Conservation (phyloP, 192 early-diverging fungal genomes). For the Podila epigama region DNA sequence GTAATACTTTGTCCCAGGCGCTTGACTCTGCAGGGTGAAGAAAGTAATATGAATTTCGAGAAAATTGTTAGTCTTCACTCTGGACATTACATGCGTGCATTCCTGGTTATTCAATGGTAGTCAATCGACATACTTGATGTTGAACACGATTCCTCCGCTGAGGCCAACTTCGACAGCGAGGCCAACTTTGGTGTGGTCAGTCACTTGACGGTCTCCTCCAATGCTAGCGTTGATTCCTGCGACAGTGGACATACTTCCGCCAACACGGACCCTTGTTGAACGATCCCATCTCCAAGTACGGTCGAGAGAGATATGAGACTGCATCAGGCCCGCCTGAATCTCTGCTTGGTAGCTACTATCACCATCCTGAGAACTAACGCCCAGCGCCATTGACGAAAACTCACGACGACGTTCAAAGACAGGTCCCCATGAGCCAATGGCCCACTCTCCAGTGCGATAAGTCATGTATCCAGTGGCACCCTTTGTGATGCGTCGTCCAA, state of each 20-base stretch:
- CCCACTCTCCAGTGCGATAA: constrained; percentile 79
- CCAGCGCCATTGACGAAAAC: constrained; percentile 60
- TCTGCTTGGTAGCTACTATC: constrained; percentile 56
- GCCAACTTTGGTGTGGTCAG: constrained; percentile 60
- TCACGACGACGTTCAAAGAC: constrained; percentile 39
- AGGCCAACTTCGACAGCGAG: constrained; percentile 69
- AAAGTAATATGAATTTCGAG: not conserved
- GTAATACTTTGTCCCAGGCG: constrained; percentile 73
- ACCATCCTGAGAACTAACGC: constrained; percentile 53
- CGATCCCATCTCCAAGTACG: constrained; percentile 57
- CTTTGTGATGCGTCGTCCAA: constrained; percentile 69
- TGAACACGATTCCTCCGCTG: constrained; percentile 64
- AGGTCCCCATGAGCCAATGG: constrained; percentile 70
- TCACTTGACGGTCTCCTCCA: constrained; percentile 62
- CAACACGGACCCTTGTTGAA: constrained; percentile 50
- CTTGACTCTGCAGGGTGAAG: constrained; percentile 48
- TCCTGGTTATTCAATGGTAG: too few species aligned
- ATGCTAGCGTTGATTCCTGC: constrained; percentile 59
- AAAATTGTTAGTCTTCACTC: too few species aligned
- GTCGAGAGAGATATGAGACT: constrained; percentile 58
- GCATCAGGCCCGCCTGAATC: constrained; percentile 63
- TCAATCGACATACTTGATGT: constrained; percentile 61
- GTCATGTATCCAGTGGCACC: constrained; percentile 77
- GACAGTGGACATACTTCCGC: constrained; percentile 55
- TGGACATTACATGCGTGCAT: too few species aligned